Conservation (phyloP, 2,329 filamentous ascomycete genomes). For the Cercospora sp. region DNA sequence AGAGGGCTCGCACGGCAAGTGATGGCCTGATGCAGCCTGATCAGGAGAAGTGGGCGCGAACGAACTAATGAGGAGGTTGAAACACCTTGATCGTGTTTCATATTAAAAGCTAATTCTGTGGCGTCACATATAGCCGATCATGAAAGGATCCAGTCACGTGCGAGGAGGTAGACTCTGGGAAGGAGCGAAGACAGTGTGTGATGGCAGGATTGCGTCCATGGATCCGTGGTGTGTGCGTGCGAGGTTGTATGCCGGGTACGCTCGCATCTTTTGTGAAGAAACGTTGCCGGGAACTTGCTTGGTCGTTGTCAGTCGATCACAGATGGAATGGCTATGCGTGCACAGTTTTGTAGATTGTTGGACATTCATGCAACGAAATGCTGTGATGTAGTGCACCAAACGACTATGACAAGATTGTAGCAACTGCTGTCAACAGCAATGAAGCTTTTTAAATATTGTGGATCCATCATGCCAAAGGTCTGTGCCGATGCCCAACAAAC, state of each 20-base stretch:
- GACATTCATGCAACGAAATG: background rate
- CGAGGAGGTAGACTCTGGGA: background rate
- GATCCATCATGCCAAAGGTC: background rate
- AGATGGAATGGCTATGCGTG: background rate
- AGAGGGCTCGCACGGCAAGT: background rate
- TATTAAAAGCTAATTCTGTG: background rate
- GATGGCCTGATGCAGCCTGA: background rate
- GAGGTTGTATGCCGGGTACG: background rate
- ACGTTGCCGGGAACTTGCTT: background rate
- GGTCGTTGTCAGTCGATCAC: no score
- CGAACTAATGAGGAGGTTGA: background rate
- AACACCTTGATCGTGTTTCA: conserved; percentile 1
- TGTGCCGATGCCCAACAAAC: background rate
- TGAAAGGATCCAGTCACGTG: background rate
- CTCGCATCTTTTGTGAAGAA: background rate
- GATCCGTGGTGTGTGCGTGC: background rate
- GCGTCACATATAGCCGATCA: background rate
- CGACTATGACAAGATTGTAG: background rate
- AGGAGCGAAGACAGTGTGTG: background rate
- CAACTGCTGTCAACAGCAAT: conserved; percentile 10
- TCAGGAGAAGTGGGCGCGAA: background rate
- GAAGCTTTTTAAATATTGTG: background rate
- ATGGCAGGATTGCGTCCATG: background rate
- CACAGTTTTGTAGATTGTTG: background rate
- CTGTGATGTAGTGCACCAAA: background rate